phyloP scores from a whole-genome alignment of 805 yeast genomes.

The Hanseniaspora vineae region DNA sequence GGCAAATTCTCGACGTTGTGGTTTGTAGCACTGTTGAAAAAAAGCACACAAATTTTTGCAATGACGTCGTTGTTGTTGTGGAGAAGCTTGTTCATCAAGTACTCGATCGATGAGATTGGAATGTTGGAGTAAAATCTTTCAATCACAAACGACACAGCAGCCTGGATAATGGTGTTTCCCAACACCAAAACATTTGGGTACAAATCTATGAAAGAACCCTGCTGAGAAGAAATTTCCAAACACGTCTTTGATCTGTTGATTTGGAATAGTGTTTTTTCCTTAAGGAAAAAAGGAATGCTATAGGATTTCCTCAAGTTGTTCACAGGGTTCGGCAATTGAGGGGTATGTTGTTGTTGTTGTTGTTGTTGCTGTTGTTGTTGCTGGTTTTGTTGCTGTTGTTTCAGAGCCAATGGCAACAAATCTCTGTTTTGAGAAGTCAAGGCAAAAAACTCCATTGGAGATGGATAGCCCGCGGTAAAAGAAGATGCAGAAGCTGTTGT shows the following conservation, averaged over 20 bases:
- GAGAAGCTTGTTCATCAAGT: constrained; percentile 31
- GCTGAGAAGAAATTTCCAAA: constrained; percentile 28
- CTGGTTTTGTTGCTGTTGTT: constrained; percentile 1
- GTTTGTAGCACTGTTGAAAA: constrained; percentile 17
- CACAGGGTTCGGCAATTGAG: too few relatives aligned
- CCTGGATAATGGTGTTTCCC: constrained; percentile 42
- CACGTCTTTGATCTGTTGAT: constrained; percentile 57
- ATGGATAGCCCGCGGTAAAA: background rate
- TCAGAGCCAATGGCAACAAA: constrained; percentile 14
- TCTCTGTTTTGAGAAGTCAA: constrained; percentile 15
- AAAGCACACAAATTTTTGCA: constrained; percentile 18
- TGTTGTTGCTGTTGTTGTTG: constrained; percentile 1
- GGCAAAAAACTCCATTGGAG: constrained; percentile 18
- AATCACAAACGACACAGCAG: constrained; percentile 47
- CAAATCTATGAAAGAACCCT: constrained; percentile 13
- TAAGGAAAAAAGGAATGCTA: constrained; percentile 12
- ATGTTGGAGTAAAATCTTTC: constrained; percentile 49
- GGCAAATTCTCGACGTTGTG: constrained; percentile 26
- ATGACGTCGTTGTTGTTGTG: constrained; percentile 24
- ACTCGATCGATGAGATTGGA: constrained; percentile 41
- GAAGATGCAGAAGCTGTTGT: background rate
- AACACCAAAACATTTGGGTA: constrained; percentile 38
- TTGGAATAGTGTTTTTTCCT: constrained; percentile 29
- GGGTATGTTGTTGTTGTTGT: background rate
- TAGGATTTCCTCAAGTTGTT: background rate